These are phyloP conservation scores for Pichia cabralensis DNA, from an alignment of 805 yeast genomes.

Conservation along the genomic window DNA sequence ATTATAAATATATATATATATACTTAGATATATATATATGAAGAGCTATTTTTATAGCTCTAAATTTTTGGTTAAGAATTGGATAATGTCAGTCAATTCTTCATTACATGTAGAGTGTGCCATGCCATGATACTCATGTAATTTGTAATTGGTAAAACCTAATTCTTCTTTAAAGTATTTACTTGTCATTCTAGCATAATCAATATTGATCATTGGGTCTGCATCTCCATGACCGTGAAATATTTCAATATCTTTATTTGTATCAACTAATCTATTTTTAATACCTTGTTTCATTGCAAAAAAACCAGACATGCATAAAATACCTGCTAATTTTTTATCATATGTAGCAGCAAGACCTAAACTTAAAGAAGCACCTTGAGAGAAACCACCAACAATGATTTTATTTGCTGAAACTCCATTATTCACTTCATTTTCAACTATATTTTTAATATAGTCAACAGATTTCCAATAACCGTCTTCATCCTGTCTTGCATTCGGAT, in stretches of 20 bases:
- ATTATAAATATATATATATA: too few relatives aligned
- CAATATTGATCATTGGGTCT: conserved; percentile 53
- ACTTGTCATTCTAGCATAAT: conserved; percentile 30
- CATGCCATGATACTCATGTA: conserved; percentile 50
- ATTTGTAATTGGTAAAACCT: conserved; percentile 39
- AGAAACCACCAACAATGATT: conserved; percentile 88
- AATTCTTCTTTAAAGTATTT: conserved; percentile 33
- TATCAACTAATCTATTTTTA: conserved; percentile 17
- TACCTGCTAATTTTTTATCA: conserved; percentile 66
- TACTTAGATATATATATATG: too few relatives aligned
- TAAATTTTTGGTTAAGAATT: conserved; percentile 28
- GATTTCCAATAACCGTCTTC: conserved; percentile 42
- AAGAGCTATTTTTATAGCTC: background rate
- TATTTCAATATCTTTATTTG: conserved; percentile 58
- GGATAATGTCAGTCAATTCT: conserved; percentile 49
- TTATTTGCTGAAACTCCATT: conserved; percentile 48
- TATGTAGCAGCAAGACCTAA: conserved; percentile 47
- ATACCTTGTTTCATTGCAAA: conserved; percentile 30
- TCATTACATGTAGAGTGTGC: conserved; percentile 59
- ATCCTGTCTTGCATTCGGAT: conserved; percentile 39
- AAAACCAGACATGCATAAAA: conserved; percentile 71
- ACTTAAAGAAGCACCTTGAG: conserved; percentile 85
- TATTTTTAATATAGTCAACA: conserved; percentile 33
- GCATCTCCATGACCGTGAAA: conserved; percentile 83
- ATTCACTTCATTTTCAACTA: conserved; percentile 44